phyloP scores from a whole-genome alignment of 345 rosid species.

The Anacardium occidentale region DNA sequence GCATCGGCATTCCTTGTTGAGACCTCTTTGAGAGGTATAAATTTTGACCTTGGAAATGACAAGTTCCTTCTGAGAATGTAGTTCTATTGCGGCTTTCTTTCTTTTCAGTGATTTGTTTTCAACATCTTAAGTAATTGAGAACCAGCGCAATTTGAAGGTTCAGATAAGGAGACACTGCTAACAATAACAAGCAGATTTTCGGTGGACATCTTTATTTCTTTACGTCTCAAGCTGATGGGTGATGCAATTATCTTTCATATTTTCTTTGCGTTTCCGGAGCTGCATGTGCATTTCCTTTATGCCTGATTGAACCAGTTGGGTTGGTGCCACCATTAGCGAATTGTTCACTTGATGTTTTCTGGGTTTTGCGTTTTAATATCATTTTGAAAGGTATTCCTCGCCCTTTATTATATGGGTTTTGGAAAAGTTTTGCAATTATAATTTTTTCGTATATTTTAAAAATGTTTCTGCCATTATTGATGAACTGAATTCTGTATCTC shows the following conservation, averaged over 20 bases:
- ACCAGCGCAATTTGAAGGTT: constrained; percentile 28
- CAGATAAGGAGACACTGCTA: constrained; percentile 9
- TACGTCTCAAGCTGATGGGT: constrained; percentile 12
- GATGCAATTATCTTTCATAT: neutral
- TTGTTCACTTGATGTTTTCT: neutral
- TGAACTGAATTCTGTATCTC: neutral
- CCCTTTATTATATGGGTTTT: constrained; percentile 30
- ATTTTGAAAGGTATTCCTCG: constrained; percentile 27
- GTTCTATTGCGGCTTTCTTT: constrained; percentile 38
- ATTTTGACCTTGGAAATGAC: constrained; percentile 28
- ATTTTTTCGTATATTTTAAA: neutral
- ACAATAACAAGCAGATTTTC: constrained; percentile 18
- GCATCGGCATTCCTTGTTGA: constrained; percentile 40
- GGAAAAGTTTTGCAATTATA: constrained; percentile 15
- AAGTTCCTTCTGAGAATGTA: constrained; percentile 34
- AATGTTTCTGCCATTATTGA: neutral
- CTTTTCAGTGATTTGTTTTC: constrained; percentile 20
- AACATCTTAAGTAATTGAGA: constrained; percentile 26
- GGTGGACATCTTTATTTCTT: constrained; percentile 11
- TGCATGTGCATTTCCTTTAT: neutral
- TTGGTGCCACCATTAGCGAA: neutral
- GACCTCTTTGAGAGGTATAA: constrained; percentile 36
- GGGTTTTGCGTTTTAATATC: neutral
- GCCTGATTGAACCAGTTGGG: neutral
- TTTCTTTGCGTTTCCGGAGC: neutral